Evolutionary conservation across 1,284 basidiomycete genomes (phyloP), one percentile per base, ranked within the genome.

Genomic region (Agaricales sp.): DNA sequence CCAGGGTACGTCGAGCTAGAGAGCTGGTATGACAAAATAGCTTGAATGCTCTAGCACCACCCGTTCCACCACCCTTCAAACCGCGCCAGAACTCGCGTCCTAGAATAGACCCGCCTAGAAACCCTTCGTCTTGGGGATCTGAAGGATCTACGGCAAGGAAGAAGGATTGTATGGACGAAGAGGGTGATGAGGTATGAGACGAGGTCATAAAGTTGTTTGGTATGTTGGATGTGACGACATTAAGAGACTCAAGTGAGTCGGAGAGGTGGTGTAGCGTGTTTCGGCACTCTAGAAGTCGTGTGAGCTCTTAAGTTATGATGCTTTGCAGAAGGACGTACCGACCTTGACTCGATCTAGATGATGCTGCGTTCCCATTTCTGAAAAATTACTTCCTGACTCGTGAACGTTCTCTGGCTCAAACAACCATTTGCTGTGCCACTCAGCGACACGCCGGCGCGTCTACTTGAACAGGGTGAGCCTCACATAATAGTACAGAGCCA

Each of bases 31-130:
- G 25, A 48, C n/a, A 46, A 35, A 1, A 23, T 37, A 47, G 63
- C 54, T 54, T 73, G 76, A 65, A 81, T 2, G 72, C 64, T 52
- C 68, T 70, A 43, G 75, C 77, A 2, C 81, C 81, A 16, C 66
- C 57, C 11, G 71, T 67, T 2, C 80, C 80, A 8, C 81, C 80
- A 19, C 72, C 68, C 51, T 80, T 64, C 47, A 80, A 59, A 3
- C 72, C 71, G 16, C 78, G 65, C 80, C 80, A 84, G 55, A 79
- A 84, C 50, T 82, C 78, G 43, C 80, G 70, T 3, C 80, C 81
- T 4, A 64, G 55, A 1, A 73, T 43, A 2, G 78, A 75, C 2
- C 81, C 81, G 4, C 81, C 81, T 3, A 84, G 66, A 61, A 82
- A 83, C 0, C 77, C 77, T 38, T 64, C 61, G 57, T 78, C 73